Percentiles rank a stretch among this genome's conserved stretches.
Evolutionary conservation across 805 yeast species (phyloP).

Genomic region (Grigorovia yakushimaensis): DNA sequence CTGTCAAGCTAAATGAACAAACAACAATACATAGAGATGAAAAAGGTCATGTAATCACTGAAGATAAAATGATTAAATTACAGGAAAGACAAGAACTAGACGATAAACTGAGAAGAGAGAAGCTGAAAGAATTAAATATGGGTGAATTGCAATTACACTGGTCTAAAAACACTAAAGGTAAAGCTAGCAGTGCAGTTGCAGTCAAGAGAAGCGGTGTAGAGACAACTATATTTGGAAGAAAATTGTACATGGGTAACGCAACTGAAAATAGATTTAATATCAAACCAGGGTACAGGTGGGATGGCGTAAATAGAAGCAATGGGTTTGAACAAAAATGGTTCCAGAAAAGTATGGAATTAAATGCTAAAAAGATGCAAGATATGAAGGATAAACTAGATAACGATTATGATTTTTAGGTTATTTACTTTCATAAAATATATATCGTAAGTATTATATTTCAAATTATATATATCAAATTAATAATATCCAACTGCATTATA

Average conservation of each 20-base stretch:
- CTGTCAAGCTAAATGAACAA: no score
- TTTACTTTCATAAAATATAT: no score
- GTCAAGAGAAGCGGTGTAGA: no score
- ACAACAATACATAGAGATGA: slow-evolving; percentile 53
- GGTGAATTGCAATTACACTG: slow-evolving; percentile 30
- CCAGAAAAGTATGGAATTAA: slow-evolving; percentile 31
- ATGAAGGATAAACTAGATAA: slow-evolving; percentile 27
- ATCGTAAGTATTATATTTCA: not conserved
- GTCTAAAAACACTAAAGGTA: slow-evolving; percentile 12
- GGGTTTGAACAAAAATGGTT: slow-evolving; percentile 71
- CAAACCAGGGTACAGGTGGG: slow-evolving; percentile 80
- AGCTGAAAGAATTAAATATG: slow-evolving; percentile 30
- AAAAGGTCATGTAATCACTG: slow-evolving; percentile 42
- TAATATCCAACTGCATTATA: no score
- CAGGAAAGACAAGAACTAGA: slow-evolving; percentile 5
- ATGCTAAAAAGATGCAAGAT: slow-evolving; percentile 28
- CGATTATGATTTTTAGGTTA: slow-evolving; percentile 27
- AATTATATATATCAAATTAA: no score
- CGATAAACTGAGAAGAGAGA: slow-evolving; percentile 16
- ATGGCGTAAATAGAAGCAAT: slow-evolving; percentile 81
- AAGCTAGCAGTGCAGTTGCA: no score
- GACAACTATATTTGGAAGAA: slow-evolving; percentile 36
- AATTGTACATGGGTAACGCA: slow-evolving; percentile 42
- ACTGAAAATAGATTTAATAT: slow-evolving; percentile 62
- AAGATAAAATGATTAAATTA: not conserved